Evolutionary conservation across 2,329 filamentous ascomycete genomes (phyloP).

Genomic region (Colletotrichum kahawae): DNA sequence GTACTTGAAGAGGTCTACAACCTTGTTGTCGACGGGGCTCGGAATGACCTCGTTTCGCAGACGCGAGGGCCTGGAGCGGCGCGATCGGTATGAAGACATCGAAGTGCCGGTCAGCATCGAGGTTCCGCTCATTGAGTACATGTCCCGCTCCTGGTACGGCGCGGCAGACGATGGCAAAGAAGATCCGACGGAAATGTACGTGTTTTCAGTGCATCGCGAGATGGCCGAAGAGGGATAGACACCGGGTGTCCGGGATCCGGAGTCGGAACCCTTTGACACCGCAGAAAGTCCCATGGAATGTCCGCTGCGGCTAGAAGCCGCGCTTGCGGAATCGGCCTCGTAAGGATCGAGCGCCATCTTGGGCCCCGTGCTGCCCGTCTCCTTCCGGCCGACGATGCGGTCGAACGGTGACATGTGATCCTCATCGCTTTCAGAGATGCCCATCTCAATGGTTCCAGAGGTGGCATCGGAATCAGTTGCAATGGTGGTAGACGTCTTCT

Average conservation of each 20-base stretch:
- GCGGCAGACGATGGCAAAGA: conserved; percentile 50
- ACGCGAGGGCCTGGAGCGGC: conserved; percentile 64
- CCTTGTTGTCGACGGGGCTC: conserved; percentile 75
- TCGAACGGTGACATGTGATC: conserved; percentile 78
- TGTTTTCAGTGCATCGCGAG: conserved; percentile 64
- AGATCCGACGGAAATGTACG: conserved; percentile 72
- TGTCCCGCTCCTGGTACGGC: conserved; percentile 47
- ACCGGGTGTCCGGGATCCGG: conserved; percentile 55
- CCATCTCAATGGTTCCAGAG: conserved; percentile 60
- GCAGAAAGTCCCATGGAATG: conserved; percentile 57
- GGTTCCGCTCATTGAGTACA: conserved; percentile 59
- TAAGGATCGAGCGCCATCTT: conserved; percentile 60
- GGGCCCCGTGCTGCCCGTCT: conserved; percentile 56
- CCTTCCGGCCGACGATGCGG: conserved; percentile 75
- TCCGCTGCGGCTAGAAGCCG: conserved; percentile 63
- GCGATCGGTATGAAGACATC: conserved; percentile 52
- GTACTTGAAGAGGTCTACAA: conserved; percentile 84
- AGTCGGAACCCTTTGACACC: conserved; percentile 56
- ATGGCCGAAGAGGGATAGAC: conserved; percentile 55
- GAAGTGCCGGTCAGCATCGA: conserved; percentile 47
- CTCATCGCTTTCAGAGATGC: conserved; percentile 76
- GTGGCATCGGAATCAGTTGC: conserved; percentile 58
- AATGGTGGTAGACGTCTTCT: conserved; percentile 52
- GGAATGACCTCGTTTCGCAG: conserved; percentile 81
- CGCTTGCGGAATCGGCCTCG: conserved; percentile 63